A percentile compares a stretch with the other conserved stretches of the same genome.
phyloP scores from a whole-genome alignment of 2,329 filamentous ascomycete genomes.

The Alternaria metachromatica region DNA sequence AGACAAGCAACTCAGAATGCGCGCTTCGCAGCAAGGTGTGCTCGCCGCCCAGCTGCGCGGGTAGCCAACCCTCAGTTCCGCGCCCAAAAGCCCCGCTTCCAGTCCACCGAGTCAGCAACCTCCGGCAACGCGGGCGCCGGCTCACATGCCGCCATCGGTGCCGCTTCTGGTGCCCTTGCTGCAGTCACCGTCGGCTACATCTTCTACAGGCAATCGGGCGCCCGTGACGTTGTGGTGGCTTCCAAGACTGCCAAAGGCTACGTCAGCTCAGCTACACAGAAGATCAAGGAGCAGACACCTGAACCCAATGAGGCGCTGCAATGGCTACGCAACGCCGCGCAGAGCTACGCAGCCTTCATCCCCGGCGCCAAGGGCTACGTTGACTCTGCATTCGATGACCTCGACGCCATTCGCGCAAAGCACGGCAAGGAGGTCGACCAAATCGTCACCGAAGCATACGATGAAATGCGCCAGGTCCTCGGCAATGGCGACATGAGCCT shows the following conservation, averaged over 20 bases:
- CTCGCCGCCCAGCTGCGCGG: conserved; percentile 35
- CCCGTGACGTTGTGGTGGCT: conserved; percentile 56
- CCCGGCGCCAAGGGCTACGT: conserved; percentile 74
- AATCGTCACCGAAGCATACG: conserved; percentile 71
- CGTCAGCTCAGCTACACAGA: conserved; percentile 65
- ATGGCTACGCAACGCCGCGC: conserved; percentile 70
- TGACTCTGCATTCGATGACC: conserved; percentile 72
- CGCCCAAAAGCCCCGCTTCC: conserved; percentile 40
- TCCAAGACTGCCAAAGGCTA: conserved; percentile 65
- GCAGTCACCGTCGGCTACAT: conserved; percentile 58
- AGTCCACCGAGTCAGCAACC: conserved; percentile 37
- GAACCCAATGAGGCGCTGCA: conserved; percentile 70
- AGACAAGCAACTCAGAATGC: conserved; percentile 44
- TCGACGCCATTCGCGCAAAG: conserved; percentile 71
- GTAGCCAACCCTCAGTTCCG: conserved; percentile 37
- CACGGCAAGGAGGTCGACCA: conserved; percentile 74
- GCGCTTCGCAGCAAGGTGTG: conserved; percentile 35
- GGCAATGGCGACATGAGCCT: conserved; percentile 67
- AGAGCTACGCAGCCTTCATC: conserved; percentile 73
- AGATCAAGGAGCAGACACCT: conserved; percentile 68
- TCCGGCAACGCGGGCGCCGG: conserved; percentile 33
- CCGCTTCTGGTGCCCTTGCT: conserved; percentile 57
- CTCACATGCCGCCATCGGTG: conserved; percentile 55
- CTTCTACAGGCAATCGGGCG: conserved; percentile 63
- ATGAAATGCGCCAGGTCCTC: conserved; percentile 67